Evolutionary conservation across 805 yeast species (phyloP), one percentile per base, ranked within the genome.

Genomic region (Pachysolen tannophilus): DNA sequence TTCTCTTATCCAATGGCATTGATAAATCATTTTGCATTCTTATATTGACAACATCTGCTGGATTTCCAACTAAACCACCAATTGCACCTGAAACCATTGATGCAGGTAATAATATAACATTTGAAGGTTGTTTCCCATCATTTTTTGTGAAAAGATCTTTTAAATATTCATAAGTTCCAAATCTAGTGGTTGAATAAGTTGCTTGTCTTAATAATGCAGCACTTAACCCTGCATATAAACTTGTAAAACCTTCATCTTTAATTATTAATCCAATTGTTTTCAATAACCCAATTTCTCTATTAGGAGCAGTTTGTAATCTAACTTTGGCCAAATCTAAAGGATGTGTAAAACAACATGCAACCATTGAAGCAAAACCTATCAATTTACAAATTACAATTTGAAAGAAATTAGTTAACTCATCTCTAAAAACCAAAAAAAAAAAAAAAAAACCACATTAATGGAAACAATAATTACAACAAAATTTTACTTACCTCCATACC

Each of bases 1-100:
- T 69, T 52, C 87, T 69, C 44, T 76, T 67, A 2, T 65, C 77
- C 4, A 57, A 38, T 4, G 87, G 83, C 40, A 82, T 62, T 0
- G 87, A 61, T 6, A 81, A 74, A 50, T 85, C 95, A 54, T 85
- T 85, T 55, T 85, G 95, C 95, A 85, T 85, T 58, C 95, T 72
- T 43, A 85, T 82, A 47, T 85, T 85, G 26, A 83, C 86, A 10
- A 85, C 81, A 52, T 85, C 95, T 1, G 92, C 76, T 3, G 95
- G 94, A 51, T 85, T 85, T 16, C 95, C 95, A 2, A 82, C 81
- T 16, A 84, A 58, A 8, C 94, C 94, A 41, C 95, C 95, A 39
- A 76, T 56, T 19, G 80, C 82, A 35, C 95, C 95, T 9, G 88
- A 75, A n/a, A 81, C 43, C 92, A 85, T 83, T 4, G 94, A 83